Conservation (phyloP, 2,329 filamentous ascomycete genomes). For the Hansfordia pulvinata region DNA sequence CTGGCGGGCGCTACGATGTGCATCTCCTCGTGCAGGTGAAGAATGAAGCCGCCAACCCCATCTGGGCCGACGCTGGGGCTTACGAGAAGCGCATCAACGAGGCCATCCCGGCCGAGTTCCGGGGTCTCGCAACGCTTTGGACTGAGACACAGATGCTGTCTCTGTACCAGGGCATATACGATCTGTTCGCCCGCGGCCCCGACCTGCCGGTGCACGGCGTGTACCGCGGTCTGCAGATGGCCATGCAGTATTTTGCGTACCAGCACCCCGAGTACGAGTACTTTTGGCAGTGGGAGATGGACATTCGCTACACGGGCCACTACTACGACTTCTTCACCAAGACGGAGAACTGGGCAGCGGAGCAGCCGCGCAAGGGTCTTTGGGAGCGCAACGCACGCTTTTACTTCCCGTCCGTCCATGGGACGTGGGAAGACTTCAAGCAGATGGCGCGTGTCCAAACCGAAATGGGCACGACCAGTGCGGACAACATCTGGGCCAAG, state of each 20-base stretch:
- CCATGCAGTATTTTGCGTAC: conserved; percentile 85
- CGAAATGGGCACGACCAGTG: conserved; percentile 51
- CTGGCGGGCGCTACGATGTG: conserved; percentile 76
- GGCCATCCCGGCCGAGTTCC: conserved; percentile 71
- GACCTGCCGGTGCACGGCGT: conserved; percentile 77
- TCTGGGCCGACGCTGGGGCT: conserved; percentile 61
- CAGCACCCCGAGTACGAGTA: conserved; percentile 80
- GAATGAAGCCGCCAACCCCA: conserved; percentile 56
- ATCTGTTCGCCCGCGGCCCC: conserved; percentile 52
- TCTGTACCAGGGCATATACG: conserved; percentile 77
- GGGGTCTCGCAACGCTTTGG: conserved; percentile 81
- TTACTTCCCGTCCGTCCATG: conserved; percentile 65
- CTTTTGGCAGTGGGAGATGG: conserved; percentile 96
- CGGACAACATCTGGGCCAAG: conserved; percentile 54
- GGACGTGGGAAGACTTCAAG: conserved; percentile 67
- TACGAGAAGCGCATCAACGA: conserved; percentile 56
- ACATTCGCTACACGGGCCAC: conserved; percentile 79
- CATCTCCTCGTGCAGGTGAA: conserved; percentile 79
- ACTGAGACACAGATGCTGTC: conserved; percentile 86
- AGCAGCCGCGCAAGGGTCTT: conserved; percentile 64
- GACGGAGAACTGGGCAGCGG: conserved; percentile 52
- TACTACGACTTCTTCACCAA: conserved; percentile 65
- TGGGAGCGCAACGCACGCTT: conserved; percentile 73
- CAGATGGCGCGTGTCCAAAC: conserved; percentile 65
- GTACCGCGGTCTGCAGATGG: conserved; percentile 87